Percentiles rank a stretch among this genome's conserved stretches.
These are phyloP conservation scores for Sclerotiophoma versabilis DNA, from an alignment of 2,329 filamentous ascomycete species.

Conservation along the genomic window DNA sequence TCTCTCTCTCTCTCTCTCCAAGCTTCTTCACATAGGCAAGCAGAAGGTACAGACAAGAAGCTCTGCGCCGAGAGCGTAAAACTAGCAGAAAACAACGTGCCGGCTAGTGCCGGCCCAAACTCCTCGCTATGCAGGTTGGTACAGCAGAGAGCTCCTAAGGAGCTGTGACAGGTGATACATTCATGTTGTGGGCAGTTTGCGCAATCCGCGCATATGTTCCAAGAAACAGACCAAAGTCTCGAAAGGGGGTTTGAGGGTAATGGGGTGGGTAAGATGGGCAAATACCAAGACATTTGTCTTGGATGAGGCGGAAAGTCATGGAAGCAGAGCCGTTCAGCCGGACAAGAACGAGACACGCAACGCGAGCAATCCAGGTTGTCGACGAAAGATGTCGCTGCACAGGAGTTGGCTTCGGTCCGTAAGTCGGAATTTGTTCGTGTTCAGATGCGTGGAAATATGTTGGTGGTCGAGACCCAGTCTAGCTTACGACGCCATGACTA, in stretches of 20 bases:
- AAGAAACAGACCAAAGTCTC: not conserved
- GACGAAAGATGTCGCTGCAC: not conserved
- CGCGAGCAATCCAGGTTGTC: not conserved
- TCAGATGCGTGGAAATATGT: slow-evolving; percentile 21
- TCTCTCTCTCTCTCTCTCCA: not conserved
- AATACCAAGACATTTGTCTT: slow-evolving; percentile 23
- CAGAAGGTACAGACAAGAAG: slow-evolving; percentile 10
- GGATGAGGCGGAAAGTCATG: slow-evolving; percentile 15
- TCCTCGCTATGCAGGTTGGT: slow-evolving; percentile 45
- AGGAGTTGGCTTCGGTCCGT: slow-evolving; percentile 1
- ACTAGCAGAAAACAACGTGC: slow-evolving; percentile 20
- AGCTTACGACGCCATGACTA: slow-evolving; percentile 28
- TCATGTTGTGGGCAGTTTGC: slow-evolving; percentile 8
- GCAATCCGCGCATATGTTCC: slow-evolving; percentile 1
- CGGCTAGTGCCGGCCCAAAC: slow-evolving; percentile 25
- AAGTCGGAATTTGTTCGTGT: slow-evolving; percentile 5
- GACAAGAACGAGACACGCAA: not conserved
- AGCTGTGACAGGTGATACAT: slow-evolving; percentile 15
- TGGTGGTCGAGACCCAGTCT: slow-evolving; percentile 28
- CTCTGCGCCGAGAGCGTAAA: slow-evolving; percentile 29
- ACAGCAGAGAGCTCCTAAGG: slow-evolving; percentile 20
- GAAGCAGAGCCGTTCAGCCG: slow-evolving; percentile 19
- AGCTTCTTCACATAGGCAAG: slow-evolving; percentile 6
- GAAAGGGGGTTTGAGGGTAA: not conserved
- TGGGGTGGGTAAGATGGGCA: slow-evolving; percentile 2